phyloP scores from a whole-genome alignment of 83 land plant species.

The Picea engelmannii region DNA sequence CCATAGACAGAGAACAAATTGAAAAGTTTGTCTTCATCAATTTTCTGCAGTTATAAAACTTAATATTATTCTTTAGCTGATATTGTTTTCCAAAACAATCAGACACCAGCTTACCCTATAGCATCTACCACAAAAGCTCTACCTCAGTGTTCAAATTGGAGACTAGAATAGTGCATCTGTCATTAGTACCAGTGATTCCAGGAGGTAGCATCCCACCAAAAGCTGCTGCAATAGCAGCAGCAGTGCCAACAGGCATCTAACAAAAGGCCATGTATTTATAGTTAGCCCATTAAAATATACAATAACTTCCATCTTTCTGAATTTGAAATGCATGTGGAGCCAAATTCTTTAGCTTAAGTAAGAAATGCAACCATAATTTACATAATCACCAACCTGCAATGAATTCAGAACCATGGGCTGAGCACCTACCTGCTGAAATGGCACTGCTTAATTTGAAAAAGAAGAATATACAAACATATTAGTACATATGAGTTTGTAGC shows the following conservation, averaged over 20 bases:
- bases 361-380: not conserved
- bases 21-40: slow-evolving; percentile 95
- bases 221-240: slow-evolving; percentile 82
- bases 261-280: not conserved
- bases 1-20: slow-evolving; percentile 92
- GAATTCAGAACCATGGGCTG: not conserved
- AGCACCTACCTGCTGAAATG: not conserved
- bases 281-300: not conserved
- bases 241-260: slow-evolving; percentile 76
- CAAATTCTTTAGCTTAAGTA: not conserved
- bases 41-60: slow-evolving; percentile 47
- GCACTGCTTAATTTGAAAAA: not conserved
- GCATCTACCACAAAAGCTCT: slow-evolving; percentile 14
- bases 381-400: not conserved
- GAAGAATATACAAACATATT: not conserved
- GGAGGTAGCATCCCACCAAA: slow-evolving; percentile 91
- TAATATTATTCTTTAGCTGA: not conserved
- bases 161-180: slow-evolving; percentile 83
- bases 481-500: not conserved
- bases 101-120: not conserved
- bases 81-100: not conserved
- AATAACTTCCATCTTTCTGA: not conserved
- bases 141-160: slow-evolving; percentile 87
- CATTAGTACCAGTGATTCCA: slow-evolving; percentile 91
- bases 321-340: not conserved